Evolutionary conservation across 108 stramenopile species (phyloP), one percentile per base, ranked within the genome.

Genomic region (Skeletonema menzelii): DNA sequence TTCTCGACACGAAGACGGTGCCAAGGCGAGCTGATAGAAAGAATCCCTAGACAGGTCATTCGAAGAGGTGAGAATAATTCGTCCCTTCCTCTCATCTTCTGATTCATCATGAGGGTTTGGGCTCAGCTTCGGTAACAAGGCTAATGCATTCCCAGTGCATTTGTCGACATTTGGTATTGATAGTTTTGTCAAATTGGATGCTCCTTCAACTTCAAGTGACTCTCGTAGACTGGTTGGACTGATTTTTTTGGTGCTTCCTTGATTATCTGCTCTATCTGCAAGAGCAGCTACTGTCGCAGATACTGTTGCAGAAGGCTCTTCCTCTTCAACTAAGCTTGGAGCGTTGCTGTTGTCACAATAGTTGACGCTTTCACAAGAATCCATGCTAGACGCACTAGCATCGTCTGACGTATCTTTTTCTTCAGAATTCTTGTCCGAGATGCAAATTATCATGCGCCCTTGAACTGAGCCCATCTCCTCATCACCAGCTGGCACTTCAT

Each of bases 391-490:
- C 8, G 35, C 37, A 37, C 35, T 37, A 20, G 17, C 62, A 38
- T 38, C 62, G n/a, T 26, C 62, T 0, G 37, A 63, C 2, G 24
- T n/a, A 34, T 17, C 37, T 6, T 34, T 11, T 15, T 63, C 62
- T 22, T 37, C 30, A 5, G 27, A 28, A 11, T 38, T 38, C 17
- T 63, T 37, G n/a, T 24, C 20, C 10, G 62, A 63, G 2, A 63
- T 17, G 5, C 62, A 63, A 63, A 63, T 63, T 6, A 63, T 37
- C 24, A 63, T 63, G 37, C 62, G 62, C 37, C 58, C 68, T 30
- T 37, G 22, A 34, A 30, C 32, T 63, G 49, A 53, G 11, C 49
- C 19, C 49, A 53, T 30, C 8, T 63, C 70, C 4, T 30, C n/a
- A n/a, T 37, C 30, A 34, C n/a, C 26, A 22, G 22, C 8, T 53